Evolutionary conservation across 2,329 filamentous ascomycete genomes (phyloP), one percentile per base, ranked within the genome.

Genomic region (Fusarium equiseti): DNA sequence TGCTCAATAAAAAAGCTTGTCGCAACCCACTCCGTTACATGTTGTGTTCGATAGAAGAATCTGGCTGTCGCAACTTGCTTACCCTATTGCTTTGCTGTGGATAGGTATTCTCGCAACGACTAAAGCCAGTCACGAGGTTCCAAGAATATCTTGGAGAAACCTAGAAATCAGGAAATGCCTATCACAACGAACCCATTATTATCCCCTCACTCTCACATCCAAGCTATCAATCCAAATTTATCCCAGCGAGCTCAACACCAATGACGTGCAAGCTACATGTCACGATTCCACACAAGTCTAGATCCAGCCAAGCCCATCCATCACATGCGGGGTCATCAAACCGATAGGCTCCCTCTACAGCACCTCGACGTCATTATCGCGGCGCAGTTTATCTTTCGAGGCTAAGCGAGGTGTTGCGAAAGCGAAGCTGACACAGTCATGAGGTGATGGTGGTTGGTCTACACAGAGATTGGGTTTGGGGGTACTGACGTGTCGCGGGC

Each of bases 251-350:
- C 5, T 22, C 20, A 62, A 48, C 40, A 45, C 57, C 57, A 63
- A 63, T 61, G 2, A 32, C 22, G 42, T 48, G 24, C 31, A 42
- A 31, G 46, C 40, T 46, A 32, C 6, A 32, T 42, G 56, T 62
- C 57, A 63, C 31, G n/a, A 42, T 10, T 63, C 56, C 20, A 62
- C 22, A 7, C 16, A 11, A 29, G 60, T 13, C 9, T 62, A 63
- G 55, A 53, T 46, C 35, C 57, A 35, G 16, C 29, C 24, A 45
- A 24, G 26, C 38, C 44, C 29, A 10, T 15, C 2, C 20, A 46
- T 9, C 15, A 38, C 35, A 7, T 52, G 59, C 56, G 57, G 59
- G 59, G 56, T 61, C 12, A 27, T 27, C 24, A 26, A 26, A 26
- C 24, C 24, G 24, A 26, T 26, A 13, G 5, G 26, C 22, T 35